Percentiles rank a stretch among this genome's conserved stretches.
Evolutionary conservation across 148 eudicot species (phyloP).

Genomic region (Dianthus caryophyllus): DNA sequence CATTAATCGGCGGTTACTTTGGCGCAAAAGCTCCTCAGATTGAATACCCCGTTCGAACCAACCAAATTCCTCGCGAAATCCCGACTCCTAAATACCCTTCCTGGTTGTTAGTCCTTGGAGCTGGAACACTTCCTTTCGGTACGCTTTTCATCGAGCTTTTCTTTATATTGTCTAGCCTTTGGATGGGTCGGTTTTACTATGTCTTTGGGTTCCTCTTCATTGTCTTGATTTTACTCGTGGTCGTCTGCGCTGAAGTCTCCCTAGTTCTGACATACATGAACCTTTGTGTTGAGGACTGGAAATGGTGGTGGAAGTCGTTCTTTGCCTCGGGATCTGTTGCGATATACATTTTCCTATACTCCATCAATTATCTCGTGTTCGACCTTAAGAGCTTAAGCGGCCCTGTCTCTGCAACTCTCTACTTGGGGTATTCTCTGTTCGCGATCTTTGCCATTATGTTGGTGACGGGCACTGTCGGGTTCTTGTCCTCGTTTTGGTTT

Average conservation of each 20-base stretch:
- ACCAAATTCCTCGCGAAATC: constrained; percentile 75
- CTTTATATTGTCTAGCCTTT: constrained; percentile 82
- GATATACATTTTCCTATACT: constrained; percentile 71
- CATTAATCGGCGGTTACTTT: constrained; percentile 69
- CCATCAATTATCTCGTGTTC: constrained; percentile 64
- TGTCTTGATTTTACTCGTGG: constrained; percentile 62
- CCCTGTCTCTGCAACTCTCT: constrained; percentile 74
- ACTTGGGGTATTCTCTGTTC: constrained; percentile 77
- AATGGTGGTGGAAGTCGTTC: constrained; percentile 92
- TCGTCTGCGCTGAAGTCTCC: constrained; percentile 77
- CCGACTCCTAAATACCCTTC: constrained; percentile 82
- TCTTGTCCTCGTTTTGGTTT: constrained; percentile 82
- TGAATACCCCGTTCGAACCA: constrained; percentile 76
- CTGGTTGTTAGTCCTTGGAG: constrained; percentile 76
- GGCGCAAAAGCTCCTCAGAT: constrained; percentile 78
- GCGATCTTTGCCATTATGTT: constrained; percentile 76
- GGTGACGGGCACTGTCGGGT: constrained; percentile 72
- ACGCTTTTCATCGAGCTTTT: constrained; percentile 82
- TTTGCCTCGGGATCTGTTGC: constrained; percentile 88
- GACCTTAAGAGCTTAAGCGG: constrained; percentile 83
- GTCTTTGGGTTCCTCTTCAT: constrained; percentile 71
- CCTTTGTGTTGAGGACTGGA: constrained; percentile 83
- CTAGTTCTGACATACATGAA: constrained; percentile 79
- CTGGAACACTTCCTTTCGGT: constrained; percentile 80
- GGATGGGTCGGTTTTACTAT: constrained; percentile 89